These are phyloP conservation scores for Camelina hispida DNA, from an alignment of 345 rosid genomes.

Conservation along the genomic window DNA sequence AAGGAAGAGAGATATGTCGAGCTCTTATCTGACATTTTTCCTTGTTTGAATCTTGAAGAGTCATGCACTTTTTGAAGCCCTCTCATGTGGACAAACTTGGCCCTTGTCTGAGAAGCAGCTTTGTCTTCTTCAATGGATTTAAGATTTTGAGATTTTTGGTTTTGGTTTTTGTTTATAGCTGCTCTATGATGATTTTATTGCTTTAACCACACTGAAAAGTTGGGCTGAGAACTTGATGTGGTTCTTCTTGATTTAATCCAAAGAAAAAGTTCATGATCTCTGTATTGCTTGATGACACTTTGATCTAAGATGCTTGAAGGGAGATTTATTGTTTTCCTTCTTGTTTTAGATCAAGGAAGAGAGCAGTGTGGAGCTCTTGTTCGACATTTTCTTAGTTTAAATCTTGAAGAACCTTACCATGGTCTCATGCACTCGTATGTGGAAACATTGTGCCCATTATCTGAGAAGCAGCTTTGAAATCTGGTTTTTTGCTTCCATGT, in stretches of 20 bases:
- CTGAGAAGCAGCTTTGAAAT: conserved; percentile 36
- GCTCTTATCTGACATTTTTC: conserved; percentile 13
- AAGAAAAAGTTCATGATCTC: conserved; percentile 17
- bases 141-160: no score
- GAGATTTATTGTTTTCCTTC: background rate
- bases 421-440: conserved; percentile 26
- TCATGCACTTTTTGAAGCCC: conserved; percentile 14
- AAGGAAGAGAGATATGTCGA: conserved; percentile 34
- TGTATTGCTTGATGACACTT: conserved; percentile 24
- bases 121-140: background rate
- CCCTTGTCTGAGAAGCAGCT: conserved; percentile 47
- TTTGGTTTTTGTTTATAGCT: background rate
- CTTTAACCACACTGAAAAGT: conserved; percentile 46
- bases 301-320: conserved; percentile 33
- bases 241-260: conserved; percentile 9
- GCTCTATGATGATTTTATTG: conserved; percentile 41
- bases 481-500: background rate
- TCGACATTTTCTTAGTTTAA: conserved; percentile 24
- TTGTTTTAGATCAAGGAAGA: conserved; percentile 28
- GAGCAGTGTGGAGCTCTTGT: conserved; percentile 12
- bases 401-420: conserved; percentile 14
- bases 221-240: conserved; percentile 19
- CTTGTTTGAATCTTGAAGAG: conserved; percentile 27
- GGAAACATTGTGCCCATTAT: conserved; percentile 32
- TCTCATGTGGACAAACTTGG: conserved; percentile 41